A percentile compares a stretch with the other conserved stretches of the same genome.
Evolutionary conservation across 2,329 filamentous ascomycete species (phyloP).

Genomic region (Apiospora rasikravindrae): DNA sequence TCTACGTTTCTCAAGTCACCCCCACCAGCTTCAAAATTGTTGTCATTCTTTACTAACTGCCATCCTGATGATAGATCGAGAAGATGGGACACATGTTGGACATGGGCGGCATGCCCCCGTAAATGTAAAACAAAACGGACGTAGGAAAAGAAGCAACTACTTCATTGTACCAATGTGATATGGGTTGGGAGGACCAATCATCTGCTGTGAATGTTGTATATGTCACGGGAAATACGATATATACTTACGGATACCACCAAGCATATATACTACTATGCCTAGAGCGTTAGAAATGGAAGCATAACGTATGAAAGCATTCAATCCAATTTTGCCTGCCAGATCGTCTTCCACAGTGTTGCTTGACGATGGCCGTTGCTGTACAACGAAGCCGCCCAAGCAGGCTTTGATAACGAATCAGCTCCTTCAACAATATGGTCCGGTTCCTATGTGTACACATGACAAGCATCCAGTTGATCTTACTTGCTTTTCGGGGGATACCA

Average conservation of each 20-base stretch:
- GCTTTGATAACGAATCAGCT: background rate
- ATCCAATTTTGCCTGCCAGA: background rate
- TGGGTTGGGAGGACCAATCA: background rate
- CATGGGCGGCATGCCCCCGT: constrained; percentile 46
- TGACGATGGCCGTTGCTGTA: background rate
- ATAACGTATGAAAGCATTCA: too few species aligned
- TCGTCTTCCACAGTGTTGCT: background rate
- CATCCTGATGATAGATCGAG: constrained; percentile 63
- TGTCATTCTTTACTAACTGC: constrained; percentile 13
- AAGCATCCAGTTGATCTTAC: too few species aligned
- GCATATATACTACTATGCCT: background rate
- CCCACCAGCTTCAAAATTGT: too few species aligned
- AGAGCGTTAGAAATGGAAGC: background rate
- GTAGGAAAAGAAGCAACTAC: background rate
- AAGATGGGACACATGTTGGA: constrained; percentile 86
- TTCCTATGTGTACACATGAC: too few species aligned
- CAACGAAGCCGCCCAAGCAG: background rate
- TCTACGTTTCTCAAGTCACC: background rate
- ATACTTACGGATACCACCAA: background rate
- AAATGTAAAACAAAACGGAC: background rate
- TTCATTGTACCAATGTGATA: background rate
- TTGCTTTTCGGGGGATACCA: background rate
- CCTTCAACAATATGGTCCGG: background rate
- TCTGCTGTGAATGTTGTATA: background rate
- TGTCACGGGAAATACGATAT: background rate